Base-by-base conservation (phyloP, 148 eudicot genomes). In the Linanthus parryae region DNA sequence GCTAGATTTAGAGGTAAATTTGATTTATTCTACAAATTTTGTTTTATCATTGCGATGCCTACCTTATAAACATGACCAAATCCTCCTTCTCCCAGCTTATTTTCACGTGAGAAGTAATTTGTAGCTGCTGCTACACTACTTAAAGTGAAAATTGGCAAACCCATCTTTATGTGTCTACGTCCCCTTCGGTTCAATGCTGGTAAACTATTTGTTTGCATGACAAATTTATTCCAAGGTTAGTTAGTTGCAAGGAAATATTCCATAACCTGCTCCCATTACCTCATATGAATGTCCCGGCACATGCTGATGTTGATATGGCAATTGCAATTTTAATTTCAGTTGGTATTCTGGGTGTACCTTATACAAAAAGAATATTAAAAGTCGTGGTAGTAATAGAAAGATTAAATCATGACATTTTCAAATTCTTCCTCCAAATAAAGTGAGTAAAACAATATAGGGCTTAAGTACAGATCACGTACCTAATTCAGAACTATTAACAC, bases 41-140 rank as follows among this genome's bases (percentile, higher is more conserved):
- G 16, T 20, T 25, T 13, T 15, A 33, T 16, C 17, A 43, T 12
- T 1, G 19, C 15, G 12, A 15, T n/a, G 27, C 15, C 35, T 58
- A 74, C 84, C 84, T 65, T 65, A 50, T 62, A 74, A 35, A 79
- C 80, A 34, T 55, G 59, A 31, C 84, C 80, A 52, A 79, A 75
- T 35, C 84, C 80, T 3, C 84, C 80, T 59, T 54, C 42, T 3
- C 84, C 84, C 8, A 79, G 75, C 68, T 64, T 57, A 63, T 78
- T 71, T 12, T 50, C 59, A 20, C 28, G 22, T 25, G 57, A 14
- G 43, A 79, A 79, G 57, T 57, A 21, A 22, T 75, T 49, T 22
- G 84, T 72, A 41, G 77, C 75, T 44, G 27, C 36, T n/a, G 47
- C 61, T 10, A 79, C 34, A 16, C 48, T 28, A 26, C 60, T 59